Conservation (phyloP, 768 basidiomycete genomes). For the Amanita subjunquillea region DNA sequence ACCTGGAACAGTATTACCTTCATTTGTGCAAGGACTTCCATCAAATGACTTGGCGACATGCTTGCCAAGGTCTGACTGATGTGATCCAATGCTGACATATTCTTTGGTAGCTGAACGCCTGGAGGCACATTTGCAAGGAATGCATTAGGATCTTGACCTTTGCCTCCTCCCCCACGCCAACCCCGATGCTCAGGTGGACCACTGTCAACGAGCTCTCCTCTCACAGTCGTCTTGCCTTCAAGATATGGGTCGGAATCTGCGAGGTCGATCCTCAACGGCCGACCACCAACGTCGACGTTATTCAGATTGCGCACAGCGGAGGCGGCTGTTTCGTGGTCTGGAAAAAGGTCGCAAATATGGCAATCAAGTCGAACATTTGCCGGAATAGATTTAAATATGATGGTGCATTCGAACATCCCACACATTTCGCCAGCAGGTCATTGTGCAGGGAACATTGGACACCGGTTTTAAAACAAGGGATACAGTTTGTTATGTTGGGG, state of each 20-base stretch:
- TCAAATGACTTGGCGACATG: constrained; percentile 74
- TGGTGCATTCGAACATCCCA: constrained; percentile 1
- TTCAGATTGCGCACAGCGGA: constrained; percentile 96
- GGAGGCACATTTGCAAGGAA: constrained; percentile 64
- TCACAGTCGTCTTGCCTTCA: constrained; percentile 82
- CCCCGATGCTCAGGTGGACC: constrained; percentile 44
- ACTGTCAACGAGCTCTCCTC: constrained; percentile 70
- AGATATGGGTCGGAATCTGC: constrained; percentile 90
- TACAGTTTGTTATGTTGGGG: background rate
- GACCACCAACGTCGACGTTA: constrained; percentile 84
- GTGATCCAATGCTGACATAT: constrained; percentile 63
- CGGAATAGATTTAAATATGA: background rate
- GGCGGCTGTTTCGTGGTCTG: constrained; percentile 92
- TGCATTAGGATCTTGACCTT: constrained; percentile 33
- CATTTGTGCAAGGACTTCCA: constrained; percentile 96
- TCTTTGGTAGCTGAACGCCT: constrained; percentile 66
- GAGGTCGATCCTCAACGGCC: constrained; percentile 87
- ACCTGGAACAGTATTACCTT: constrained; percentile 52
- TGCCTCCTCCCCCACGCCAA: constrained; percentile 45
- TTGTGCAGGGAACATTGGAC: constrained; percentile 1
- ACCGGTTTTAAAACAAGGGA: background rate
- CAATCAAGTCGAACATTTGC: constrained; percentile 8
- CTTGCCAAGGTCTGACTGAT: constrained; percentile 82
- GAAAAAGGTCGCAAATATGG: constrained; percentile 8
- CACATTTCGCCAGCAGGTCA: constrained; percentile 3